Conservation (phyloP, 2,329 filamentous ascomycete species). For the Fusarium cyanostomum region DNA sequence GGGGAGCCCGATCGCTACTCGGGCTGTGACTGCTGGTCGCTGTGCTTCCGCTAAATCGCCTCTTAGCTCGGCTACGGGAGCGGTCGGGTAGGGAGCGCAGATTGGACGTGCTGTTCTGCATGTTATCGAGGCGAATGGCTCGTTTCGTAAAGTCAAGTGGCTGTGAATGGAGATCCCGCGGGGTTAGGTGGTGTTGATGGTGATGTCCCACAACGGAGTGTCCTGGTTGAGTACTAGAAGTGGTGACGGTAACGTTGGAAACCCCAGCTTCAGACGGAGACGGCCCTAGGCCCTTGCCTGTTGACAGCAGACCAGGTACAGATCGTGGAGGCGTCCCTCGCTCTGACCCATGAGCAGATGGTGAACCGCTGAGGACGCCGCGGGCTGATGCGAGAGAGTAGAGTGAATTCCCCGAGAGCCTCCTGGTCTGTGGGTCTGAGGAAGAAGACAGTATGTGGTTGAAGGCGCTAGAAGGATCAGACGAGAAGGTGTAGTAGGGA, state of each 20-base stretch:
- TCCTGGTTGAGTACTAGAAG: conserved; percentile 53
- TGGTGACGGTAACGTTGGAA: conserved; percentile 63
- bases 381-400: conserved; percentile 74
- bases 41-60: conserved; percentile 83
- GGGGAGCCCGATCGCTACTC: conserved; percentile 71
- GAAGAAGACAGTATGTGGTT: conserved; percentile 53
- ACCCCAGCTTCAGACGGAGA: conserved; percentile 61
- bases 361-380: conserved; percentile 58
- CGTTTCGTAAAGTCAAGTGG: conserved; percentile 59
- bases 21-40: conserved; percentile 84
- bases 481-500: conserved; percentile 49
- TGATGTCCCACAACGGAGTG: conserved; percentile 54
- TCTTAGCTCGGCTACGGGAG: conserved; percentile 75
- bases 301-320: conserved; percentile 57
- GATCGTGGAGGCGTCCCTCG: conserved; percentile 53
- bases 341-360: conserved; percentile 65
- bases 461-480: conserved; percentile 59
- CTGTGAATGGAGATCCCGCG: conserved; percentile 53
- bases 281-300: conserved; percentile 53
- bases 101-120: conserved; percentile 46
- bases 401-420: conserved; percentile 77
- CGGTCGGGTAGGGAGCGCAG: conserved; percentile 60
- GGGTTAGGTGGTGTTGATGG: conserved; percentile 55
- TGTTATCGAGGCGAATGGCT: conserved; percentile 50
- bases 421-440: conserved; percentile 66